Conservation (phyloP, 2,329 filamentous ascomycete genomes). For the Colletotrichum brevisporum region DNA sequence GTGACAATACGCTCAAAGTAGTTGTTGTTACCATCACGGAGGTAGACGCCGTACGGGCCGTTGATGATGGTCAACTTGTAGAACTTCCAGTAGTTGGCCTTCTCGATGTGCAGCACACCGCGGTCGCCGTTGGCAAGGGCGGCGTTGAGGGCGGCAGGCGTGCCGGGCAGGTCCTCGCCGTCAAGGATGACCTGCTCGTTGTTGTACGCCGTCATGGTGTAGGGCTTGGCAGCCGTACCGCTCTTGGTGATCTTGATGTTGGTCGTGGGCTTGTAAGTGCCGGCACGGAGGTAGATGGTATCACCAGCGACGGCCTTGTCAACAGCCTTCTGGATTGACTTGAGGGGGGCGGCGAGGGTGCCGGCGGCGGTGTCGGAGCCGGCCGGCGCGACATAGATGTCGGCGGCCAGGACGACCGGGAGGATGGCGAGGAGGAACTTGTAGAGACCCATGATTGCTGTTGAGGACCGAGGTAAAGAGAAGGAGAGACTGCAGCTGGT, state of each 20-base stretch:
- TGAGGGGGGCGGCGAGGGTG: slow-evolving; percentile 55
- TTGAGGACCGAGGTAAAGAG: not conserved
- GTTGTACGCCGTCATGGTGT: slow-evolving; percentile 58
- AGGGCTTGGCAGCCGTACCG: slow-evolving; percentile 56
- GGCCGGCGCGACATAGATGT: slow-evolving; percentile 61
- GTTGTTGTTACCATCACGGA: slow-evolving; percentile 53
- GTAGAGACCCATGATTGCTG: slow-evolving; percentile 36
- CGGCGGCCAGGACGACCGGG: slow-evolving; percentile 45
- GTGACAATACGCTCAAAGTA: slow-evolving; percentile 54
- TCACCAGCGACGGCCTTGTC: slow-evolving; percentile 61
- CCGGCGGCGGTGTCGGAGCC: slow-evolving; percentile 57
- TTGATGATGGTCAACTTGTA: slow-evolving; percentile 56
- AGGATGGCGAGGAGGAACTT: slow-evolving; percentile 38
- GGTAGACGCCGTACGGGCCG: slow-evolving; percentile 55
- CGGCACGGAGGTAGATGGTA: slow-evolving; percentile 52
- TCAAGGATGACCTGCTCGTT: slow-evolving; percentile 61
- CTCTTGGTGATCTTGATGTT: slow-evolving; percentile 64
- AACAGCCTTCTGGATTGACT: slow-evolving; percentile 62
- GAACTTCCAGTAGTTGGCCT: slow-evolving; percentile 53
- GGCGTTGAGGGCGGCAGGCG: slow-evolving; percentile 57
- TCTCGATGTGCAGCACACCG: slow-evolving; percentile 62
- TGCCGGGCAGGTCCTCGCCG: slow-evolving; percentile 57
- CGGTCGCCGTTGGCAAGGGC: slow-evolving; percentile 57
- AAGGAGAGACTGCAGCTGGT: slow-evolving; percentile 29
- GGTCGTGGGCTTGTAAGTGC: slow-evolving; percentile 56